These are phyloP conservation scores for Magnusiomyces tetraspermus DNA, from an alignment of 1,139 yeast species.

Conservation along the genomic window DNA sequence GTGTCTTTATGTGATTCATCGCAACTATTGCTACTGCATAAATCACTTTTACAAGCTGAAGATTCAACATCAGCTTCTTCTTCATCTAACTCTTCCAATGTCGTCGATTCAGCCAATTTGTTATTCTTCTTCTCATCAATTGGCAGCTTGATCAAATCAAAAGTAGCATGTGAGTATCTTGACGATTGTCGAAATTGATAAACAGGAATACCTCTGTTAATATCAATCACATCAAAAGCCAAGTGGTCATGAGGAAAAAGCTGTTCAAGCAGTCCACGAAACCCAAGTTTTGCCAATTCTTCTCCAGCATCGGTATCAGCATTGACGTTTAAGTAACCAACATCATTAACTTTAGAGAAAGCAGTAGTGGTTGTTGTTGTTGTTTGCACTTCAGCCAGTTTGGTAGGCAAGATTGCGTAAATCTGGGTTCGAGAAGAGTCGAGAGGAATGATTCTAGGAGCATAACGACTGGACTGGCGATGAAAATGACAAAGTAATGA, in stretches of 20 bases:
- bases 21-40: too few species aligned
- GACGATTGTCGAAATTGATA: constrained; percentile 3
- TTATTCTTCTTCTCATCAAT: background rate
- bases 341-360: background rate
- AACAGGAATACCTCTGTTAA: background rate
- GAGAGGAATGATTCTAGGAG: constrained; percentile 45
- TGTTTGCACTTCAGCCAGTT: background rate
- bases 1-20: too few species aligned
- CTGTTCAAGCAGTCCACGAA: background rate
- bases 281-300: background rate
- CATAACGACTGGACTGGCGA: constrained; percentile 46
- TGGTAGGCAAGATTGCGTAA: constrained; percentile 42
- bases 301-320: too few species aligned
- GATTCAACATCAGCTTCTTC: too few species aligned
- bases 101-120: too few species aligned
- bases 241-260: background rate
- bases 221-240: background rate
- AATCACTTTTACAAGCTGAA: too few species aligned
- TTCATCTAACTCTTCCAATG: too few species aligned
- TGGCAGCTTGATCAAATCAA: constrained; percentile 2
- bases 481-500: constrained; percentile 49
- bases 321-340: too few species aligned
- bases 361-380: background rate
- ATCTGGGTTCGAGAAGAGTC: constrained; percentile 32
- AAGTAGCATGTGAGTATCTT: constrained; percentile 6